These are phyloP conservation scores for Magnusiomyces fungicola DNA, from an alignment of 1,139 yeast species.

Conservation along the genomic window DNA sequence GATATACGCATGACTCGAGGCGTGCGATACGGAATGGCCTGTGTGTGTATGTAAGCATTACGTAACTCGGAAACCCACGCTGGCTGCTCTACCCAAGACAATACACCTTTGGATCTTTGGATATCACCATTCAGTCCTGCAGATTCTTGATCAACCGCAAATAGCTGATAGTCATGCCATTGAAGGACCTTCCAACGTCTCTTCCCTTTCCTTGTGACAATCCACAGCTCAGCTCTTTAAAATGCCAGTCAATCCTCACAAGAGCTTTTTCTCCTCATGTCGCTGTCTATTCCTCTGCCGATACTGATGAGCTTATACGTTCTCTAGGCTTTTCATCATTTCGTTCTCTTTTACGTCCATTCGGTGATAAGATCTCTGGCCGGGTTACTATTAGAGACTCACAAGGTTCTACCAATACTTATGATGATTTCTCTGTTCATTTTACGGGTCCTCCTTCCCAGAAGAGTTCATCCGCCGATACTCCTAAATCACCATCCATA, in stretches of 20 bases:
- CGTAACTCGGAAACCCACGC: too few relatives aligned
- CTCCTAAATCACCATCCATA: neutral
- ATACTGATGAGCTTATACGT: conserved; percentile 44
- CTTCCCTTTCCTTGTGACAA: conserved; percentile 1
- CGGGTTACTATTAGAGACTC: conserved; percentile 38
- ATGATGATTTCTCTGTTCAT: conserved; percentile 30
- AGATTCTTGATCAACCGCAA: neutral
- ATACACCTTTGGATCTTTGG: too few relatives aligned
- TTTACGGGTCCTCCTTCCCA: conserved; percentile 19
- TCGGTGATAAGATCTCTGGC: conserved; percentile 37
- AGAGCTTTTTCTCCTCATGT: conserved; percentile 52
- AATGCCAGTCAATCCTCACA: conserved; percentile 22
- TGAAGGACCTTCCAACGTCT: neutral
- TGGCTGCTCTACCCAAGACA: conserved; percentile 1
- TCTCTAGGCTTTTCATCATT: conserved; percentile 33
- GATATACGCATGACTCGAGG: too few relatives aligned
- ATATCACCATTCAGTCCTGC: too few relatives aligned
- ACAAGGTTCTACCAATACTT: conserved; percentile 26
- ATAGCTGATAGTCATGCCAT: neutral
- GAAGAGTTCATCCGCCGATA: neutral
- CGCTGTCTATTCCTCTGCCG: conserved; percentile 46
- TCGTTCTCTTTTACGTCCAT: conserved; percentile 36
- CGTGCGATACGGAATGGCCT: too few relatives aligned
- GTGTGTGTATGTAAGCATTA: too few relatives aligned
- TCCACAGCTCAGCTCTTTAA: conserved; percentile 7